These are phyloP conservation scores for Syncephalastrum racemosum DNA, from an alignment of 371 early-diverging fungal species.

Conservation along the genomic window DNA sequence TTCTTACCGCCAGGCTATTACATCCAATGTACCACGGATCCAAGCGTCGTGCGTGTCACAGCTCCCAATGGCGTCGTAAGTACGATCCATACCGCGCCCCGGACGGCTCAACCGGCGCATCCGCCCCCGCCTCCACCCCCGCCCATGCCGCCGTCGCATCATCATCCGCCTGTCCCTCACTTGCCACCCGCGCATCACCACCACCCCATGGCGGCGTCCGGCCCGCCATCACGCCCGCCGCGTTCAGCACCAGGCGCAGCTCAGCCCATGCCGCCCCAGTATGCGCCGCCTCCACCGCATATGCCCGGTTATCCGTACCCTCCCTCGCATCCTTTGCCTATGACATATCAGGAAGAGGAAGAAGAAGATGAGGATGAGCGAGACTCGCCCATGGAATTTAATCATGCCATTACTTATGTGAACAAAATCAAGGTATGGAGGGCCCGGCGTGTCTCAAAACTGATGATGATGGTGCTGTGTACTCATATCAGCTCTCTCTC, in stretches of 20 bases:
- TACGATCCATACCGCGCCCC: constrained; percentile 53
- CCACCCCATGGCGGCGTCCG: background rate
- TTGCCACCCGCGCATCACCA: constrained; percentile 3
- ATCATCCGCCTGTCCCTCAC: constrained; percentile 6
- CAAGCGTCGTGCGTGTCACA: constrained; percentile 74
- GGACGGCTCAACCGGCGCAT: constrained; percentile 50
- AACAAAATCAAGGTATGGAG: constrained; percentile 86
- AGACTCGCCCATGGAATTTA: constrained; percentile 79
- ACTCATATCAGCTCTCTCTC: constrained; percentile 1
- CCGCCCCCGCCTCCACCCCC: constrained; percentile 27
- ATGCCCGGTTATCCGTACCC: constrained; percentile 4
- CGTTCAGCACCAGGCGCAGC: background rate
- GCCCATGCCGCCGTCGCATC: constrained; percentile 21
- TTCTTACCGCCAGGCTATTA: constrained; percentile 96
- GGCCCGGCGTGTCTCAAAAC: too few relatives aligned
- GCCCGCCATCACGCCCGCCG: constrained; percentile 5
- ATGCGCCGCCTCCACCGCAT: constrained; percentile 3
- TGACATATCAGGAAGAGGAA: constrained; percentile 6
- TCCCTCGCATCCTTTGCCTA: constrained; percentile 4
- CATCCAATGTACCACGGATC: constrained; percentile 81
- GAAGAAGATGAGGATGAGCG: constrained; percentile 5
- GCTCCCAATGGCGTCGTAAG: constrained; percentile 79
- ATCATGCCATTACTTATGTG: constrained; percentile 93
- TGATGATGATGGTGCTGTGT: background rate
- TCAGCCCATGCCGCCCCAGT: constrained; percentile 2